phyloP scores from a whole-genome alignment of 192 early-diverging fungal species.

The Entomortierella parvispora region DNA sequence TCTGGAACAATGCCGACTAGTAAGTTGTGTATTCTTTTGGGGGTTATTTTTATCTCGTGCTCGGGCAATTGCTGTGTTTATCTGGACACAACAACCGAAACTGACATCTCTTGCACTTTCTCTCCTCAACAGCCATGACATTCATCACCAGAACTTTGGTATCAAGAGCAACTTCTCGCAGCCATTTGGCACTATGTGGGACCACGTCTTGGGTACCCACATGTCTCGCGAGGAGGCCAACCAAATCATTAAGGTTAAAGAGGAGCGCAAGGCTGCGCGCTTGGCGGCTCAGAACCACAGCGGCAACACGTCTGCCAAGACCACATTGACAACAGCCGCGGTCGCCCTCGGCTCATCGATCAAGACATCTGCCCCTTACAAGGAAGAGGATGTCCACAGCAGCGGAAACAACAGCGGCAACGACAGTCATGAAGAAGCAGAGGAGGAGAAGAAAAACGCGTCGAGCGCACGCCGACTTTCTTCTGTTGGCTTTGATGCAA shows the following conservation, averaged over 20 bases:
- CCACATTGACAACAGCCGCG: not conserved
- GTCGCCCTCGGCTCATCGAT: constrained; percentile 18
- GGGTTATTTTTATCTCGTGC: constrained; percentile 6
- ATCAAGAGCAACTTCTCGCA: constrained; percentile 71
- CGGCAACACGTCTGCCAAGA: not conserved
- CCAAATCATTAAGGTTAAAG: constrained; percentile 51
- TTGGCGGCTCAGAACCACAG: constrained; percentile 16
- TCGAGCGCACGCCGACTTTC: not conserved
- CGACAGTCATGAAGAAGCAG: constrained; percentile 45
- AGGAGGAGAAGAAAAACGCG: constrained; percentile 12
- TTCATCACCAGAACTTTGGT: constrained; percentile 67
- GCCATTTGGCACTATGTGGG: constrained; percentile 87
- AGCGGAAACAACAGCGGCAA: constrained; percentile 52
- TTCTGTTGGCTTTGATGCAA: not conserved
- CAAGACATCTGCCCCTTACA: constrained; percentile 5
- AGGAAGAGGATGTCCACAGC: constrained; percentile 42
- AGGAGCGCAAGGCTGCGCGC: constrained; percentile 49
- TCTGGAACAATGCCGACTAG: constrained; percentile 79
- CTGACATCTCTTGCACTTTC: not conserved
- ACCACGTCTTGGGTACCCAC: constrained; percentile 75
- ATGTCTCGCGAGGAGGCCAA: constrained; percentile 53
- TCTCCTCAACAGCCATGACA: constrained; percentile 58
- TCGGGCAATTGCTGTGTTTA: too few species aligned
- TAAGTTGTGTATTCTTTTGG: constrained; percentile 64
- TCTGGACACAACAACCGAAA: too few species aligned